Evolutionary conservation across 257 asterid genomes (phyloP).

Genomic region (Vinca minor): DNA sequence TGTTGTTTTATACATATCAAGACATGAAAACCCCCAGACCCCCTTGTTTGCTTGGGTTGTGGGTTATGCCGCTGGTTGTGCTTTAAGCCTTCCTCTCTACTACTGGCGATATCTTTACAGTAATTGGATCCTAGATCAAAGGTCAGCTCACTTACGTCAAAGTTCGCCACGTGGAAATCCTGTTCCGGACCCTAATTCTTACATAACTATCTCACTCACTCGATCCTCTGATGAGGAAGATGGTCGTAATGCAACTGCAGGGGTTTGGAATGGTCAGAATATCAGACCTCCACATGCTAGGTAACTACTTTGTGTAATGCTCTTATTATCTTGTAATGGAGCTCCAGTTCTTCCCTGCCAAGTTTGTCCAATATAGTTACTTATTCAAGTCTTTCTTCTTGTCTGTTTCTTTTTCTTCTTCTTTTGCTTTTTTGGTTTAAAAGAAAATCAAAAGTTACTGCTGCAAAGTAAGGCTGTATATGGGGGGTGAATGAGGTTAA

Average conservation of each 20-base stretch:
- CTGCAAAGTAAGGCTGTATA: no score
- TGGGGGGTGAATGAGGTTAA: no score
- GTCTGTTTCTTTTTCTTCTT: not conserved
- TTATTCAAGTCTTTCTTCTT: not conserved
- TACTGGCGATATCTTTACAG: conserved; percentile 40
- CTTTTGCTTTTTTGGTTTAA: not conserved
- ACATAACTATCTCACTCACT: conserved; percentile 35
- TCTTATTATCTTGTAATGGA: not conserved
- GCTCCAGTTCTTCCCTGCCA: not conserved
- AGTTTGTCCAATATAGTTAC: not conserved
- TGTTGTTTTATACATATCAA: conserved; percentile 32
- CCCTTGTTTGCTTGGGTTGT: conserved; percentile 45
- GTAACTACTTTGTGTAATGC: conserved; percentile 11
- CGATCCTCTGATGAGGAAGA: conserved; percentile 34
- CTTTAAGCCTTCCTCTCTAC: conserved; percentile 34
- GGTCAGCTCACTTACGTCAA: conserved; percentile 26
- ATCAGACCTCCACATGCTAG: conserved; percentile 22
- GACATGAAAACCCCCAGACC: conserved; percentile 34
- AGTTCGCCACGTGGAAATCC: conserved; percentile 26
- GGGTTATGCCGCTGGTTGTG: conserved; percentile 41
- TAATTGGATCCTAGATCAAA: conserved; percentile 18
- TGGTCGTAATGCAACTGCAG: conserved; percentile 18
- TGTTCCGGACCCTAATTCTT: conserved; percentile 30
- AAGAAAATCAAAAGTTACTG: not conserved
- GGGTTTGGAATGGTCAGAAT: conserved; percentile 22